A percentile compares a stretch with the other conserved stretches of the same genome.
Conservation (phyloP, 164 flowering plant species). For the Umbellularia californica region DNA sequence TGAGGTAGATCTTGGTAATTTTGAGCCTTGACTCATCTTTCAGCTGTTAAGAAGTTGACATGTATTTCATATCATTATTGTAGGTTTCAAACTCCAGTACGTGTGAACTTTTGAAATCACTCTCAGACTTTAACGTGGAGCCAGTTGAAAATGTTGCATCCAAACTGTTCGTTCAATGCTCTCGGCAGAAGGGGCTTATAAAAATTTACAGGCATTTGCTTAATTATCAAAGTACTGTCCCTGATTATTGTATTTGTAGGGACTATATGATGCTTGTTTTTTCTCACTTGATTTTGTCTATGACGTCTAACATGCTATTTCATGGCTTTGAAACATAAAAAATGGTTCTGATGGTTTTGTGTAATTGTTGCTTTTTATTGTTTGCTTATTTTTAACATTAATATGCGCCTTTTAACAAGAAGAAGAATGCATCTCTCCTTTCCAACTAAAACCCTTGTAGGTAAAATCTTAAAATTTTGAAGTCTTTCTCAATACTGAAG, state of each 20-base stretch:
- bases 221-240: slow-evolving; percentile 74
- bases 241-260: not conserved
- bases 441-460: too few relatives aligned
- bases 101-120: slow-evolving; percentile 83
- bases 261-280: slow-evolving; percentile 4
- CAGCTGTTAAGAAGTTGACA: not conserved
- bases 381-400: not conserved
- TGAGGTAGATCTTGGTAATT: not conserved
- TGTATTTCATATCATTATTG: slow-evolving; percentile 7
- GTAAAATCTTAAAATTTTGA: too few relatives aligned
- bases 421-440: not conserved
- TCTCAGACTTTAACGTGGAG: slow-evolving; percentile 79
- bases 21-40: not conserved
- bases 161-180: slow-evolving; percentile 95
- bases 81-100: slow-evolving; percentile 87
- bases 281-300: not conserved
- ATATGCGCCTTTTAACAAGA: not conserved
- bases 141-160: slow-evolving; percentile 96
- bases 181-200: slow-evolving; percentile 94
- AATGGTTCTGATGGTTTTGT: not conserved
- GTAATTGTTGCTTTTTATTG: not conserved
- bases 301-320: not conserved
- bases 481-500: too few relatives aligned
- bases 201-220: slow-evolving; percentile 95
- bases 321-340: not conserved